Evolutionary conservation across 208 protist species (phyloP), one percentile per base, ranked within the genome.

Genomic region (Borovskyia barvae): DNA sequence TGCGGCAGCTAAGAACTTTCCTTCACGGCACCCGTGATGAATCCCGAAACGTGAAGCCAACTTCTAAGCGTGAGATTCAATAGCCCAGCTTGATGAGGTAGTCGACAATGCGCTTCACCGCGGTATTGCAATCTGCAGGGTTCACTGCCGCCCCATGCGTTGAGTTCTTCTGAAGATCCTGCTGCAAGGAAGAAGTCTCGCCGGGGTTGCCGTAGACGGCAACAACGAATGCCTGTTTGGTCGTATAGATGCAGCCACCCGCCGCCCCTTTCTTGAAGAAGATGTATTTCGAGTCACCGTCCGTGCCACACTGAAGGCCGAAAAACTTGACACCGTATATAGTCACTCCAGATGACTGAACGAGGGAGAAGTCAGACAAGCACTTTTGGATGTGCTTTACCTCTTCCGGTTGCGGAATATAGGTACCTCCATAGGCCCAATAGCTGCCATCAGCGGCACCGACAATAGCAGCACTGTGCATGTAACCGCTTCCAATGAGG

Each of bases 241-340:
- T 87, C 9, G 85, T 91, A 66, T 87, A 92, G 53, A 94, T 78
- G 53, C 85, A 94, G 1, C 85, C 88, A 22, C 88, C 88, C 39
- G 85, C 85, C 3, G 74, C 80, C 45, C 88, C 88, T 56, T 92
- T 92, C 73, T 94, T 94, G 57, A 92, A 92, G 59, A 92, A 89
- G 62, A 94, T 82, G 75, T 83, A 90, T 47, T 83, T 84, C 69
- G 72, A 74, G 46, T 87, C 64, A 3, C 80, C 88, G 50, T 94
- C 87, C 24, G 61, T 46, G 26, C 80, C 87, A 30, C 74, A 75
- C 49, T 87, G 88, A 19, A 94, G 82, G 39, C 82, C 82, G 40
- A 94, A 92, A 61, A 89, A 94, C 72, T 94, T 94, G 8, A 91
- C 81, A 43, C 81, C 82, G 58, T 83, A 78, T 41, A 94, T 86